Conservation (phyloP, 169 alveolate species). For the Babesia ovis region DNA sequence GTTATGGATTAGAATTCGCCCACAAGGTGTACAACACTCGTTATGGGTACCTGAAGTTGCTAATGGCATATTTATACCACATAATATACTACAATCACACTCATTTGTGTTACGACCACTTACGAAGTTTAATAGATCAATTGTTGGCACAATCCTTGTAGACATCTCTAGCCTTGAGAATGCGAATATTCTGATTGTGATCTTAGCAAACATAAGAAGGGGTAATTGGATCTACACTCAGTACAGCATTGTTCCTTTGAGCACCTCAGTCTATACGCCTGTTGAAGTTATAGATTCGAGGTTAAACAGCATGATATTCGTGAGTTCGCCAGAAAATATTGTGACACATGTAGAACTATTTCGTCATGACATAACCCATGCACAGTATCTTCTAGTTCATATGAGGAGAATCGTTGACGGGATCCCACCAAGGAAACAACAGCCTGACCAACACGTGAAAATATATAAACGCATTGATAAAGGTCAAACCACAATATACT, state of each 20-base stretch:
- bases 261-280: too few relatives aligned
- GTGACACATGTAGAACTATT: constrained; percentile 6
- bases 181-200: neutral
- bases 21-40: too few relatives aligned
- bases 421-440: too few relatives aligned
- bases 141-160: neutral
- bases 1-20: too few relatives aligned
- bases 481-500: too few relatives aligned
- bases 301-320: neutral
- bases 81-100: neutral
- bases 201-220: constrained; percentile 1
- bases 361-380: neutral
- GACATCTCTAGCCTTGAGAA: neutral
- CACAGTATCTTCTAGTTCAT: neutral
- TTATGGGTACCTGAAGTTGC: neutral
- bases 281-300: neutral
- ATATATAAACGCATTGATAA: too few relatives aligned
- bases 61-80: neutral
- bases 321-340: neutral
- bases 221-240: constrained; percentile 16
- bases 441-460: too few relatives aligned
- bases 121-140: too few relatives aligned
- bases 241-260: neutral
- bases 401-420: neutral
- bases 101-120: too few relatives aligned